Percentiles rank a stretch among this genome's conserved stretches.
Conservation (phyloP, 1,284 basidiomycete genomes). For the Rhodotorula mucilaginosa region DNA sequence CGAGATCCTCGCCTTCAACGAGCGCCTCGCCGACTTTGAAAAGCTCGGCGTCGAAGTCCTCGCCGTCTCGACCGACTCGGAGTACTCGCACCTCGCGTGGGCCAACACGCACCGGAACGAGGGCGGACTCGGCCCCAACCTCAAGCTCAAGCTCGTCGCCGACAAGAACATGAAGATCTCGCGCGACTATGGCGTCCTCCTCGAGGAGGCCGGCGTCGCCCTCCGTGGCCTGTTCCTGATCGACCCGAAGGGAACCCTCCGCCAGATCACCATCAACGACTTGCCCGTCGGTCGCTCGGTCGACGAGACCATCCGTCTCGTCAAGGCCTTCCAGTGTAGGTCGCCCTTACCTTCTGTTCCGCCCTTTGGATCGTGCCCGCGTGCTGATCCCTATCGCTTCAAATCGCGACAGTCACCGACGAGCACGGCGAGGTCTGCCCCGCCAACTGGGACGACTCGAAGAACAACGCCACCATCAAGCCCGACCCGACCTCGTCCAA, state of each 20-base stretch:
- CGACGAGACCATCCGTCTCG: slow-evolving; percentile 79
- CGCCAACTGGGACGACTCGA: slow-evolving; percentile 69
- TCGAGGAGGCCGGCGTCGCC: slow-evolving; percentile 79
- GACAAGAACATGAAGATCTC: slow-evolving; percentile 53
- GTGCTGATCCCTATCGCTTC: no score
- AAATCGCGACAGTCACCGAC: slow-evolving; percentile 54
- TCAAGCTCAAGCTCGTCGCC: slow-evolving; percentile 73
- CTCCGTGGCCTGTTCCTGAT: slow-evolving; percentile 85
- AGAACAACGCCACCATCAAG: slow-evolving; percentile 13
- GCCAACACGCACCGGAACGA: slow-evolving; percentile 61
- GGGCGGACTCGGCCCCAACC: slow-evolving; percentile 81
- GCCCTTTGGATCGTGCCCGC: no score
- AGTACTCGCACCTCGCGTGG: slow-evolving; percentile 86
- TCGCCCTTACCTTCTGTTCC: neutral
- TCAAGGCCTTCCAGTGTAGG: slow-evolving; percentile 81
- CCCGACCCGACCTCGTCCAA: slow-evolving; percentile 8
- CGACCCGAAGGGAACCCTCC: slow-evolving; percentile 76
- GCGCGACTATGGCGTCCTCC: slow-evolving; percentile 73
- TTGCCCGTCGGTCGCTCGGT: slow-evolving; percentile 86
- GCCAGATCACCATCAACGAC: slow-evolving; percentile 84
- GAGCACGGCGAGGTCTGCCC: slow-evolving; percentile 80
- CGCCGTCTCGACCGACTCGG: slow-evolving; percentile 72
- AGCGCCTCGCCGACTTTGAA: slow-evolving; percentile 70
- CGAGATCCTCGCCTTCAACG: slow-evolving; percentile 89
- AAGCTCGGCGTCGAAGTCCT: slow-evolving; percentile 71